Percentiles rank a stretch among this genome's conserved stretches.
Evolutionary conservation across 2,329 filamentous ascomycete species (phyloP).

Genomic region (Phoma sp.): DNA sequence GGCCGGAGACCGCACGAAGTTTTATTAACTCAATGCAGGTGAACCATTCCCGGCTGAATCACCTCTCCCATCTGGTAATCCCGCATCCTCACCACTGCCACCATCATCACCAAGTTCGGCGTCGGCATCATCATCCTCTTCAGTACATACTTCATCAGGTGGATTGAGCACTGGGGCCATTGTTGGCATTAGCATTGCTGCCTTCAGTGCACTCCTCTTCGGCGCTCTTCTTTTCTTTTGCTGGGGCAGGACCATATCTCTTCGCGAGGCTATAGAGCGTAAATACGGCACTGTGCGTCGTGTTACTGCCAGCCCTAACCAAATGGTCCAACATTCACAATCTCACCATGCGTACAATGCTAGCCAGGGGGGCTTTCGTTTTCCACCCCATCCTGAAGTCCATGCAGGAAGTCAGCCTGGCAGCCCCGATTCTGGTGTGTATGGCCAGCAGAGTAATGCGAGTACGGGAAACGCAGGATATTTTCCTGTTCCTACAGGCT

Average conservation of each 20-base stretch:
- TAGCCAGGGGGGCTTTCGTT: conserved; percentile 1
- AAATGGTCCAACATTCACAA: conserved; percentile 2
- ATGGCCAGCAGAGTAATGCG: neutral
- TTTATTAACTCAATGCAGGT: conserved; percentile 13
- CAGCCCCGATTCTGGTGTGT: neutral
- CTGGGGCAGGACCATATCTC: conserved; percentile 30
- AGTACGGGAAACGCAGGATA: neutral
- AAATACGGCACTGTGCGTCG: conserved; percentile 24
- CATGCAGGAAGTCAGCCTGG: conserved; percentile 2
- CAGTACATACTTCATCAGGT: neutral
- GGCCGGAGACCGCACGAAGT: no score
- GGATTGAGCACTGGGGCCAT: conserved; percentile 48
- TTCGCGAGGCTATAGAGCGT: conserved; percentile 32
- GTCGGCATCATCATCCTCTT: neutral
- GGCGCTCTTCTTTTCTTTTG: conserved; percentile 34
- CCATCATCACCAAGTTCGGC: conserved; percentile 1
- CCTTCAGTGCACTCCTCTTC: conserved; percentile 35
- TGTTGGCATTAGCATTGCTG: conserved; percentile 64
- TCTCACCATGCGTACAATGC: neutral
- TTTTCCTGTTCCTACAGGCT: neutral
- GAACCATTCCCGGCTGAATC: conserved; percentile 41
- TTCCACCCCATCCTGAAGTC: neutral
- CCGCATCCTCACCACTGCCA: conserved; percentile 1
- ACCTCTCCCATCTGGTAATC: conserved; percentile 14
- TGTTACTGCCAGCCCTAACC: neutral